Base-by-base conservation (phyloP, 192 early-diverging fungal species). In the Helicostylum pulchrum region DNA sequence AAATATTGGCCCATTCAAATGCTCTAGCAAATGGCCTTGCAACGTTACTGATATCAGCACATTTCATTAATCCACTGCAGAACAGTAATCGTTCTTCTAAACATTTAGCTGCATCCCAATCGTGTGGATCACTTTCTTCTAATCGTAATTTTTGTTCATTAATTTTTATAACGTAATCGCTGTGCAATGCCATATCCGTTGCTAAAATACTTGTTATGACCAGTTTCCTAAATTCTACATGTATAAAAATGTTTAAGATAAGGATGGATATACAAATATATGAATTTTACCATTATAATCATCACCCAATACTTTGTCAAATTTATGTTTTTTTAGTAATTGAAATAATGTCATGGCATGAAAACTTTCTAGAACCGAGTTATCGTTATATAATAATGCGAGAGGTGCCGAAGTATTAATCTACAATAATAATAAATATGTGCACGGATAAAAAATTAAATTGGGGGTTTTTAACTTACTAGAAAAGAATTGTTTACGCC, bases 401-500 rank as follows among this genome's bases (percentile, higher is more conserved):
- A 95, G 79, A 52, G 93, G 92, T 31, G 92, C 88, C 42, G 74
- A 79, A 6, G 89, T 83, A 12, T 88, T 85, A 62, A 94, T 66
- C 83, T 84, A 66, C 7, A 58, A 51, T 11, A 1, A 45, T 48
- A 14, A 51, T 14, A 34, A 34, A 47, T 21, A 12, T n/a, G 5
- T 30, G n/a, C 9, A 17, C 14, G 31, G 4, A 65, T n/a, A 36
- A 57, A 21, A 54, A 53, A 58, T n/a, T n/a, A 52, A 30, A 4
- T 4, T n/a, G 30, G 2, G 45, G 36, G 0, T 53, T 9, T 49
- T 5, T 15, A 4, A 31, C 65, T 70, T 74, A 85, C 85, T 82
- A 98, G 87, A 69, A 95, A 98, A 59, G 85, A 80, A 72, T 98
- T 98, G 78, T 92, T 96, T 45, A 96, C 89, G 12, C 96, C 96